phyloP scores from a whole-genome alignment of 768 basidiomycete species.

The Termitomyces sp. region DNA sequence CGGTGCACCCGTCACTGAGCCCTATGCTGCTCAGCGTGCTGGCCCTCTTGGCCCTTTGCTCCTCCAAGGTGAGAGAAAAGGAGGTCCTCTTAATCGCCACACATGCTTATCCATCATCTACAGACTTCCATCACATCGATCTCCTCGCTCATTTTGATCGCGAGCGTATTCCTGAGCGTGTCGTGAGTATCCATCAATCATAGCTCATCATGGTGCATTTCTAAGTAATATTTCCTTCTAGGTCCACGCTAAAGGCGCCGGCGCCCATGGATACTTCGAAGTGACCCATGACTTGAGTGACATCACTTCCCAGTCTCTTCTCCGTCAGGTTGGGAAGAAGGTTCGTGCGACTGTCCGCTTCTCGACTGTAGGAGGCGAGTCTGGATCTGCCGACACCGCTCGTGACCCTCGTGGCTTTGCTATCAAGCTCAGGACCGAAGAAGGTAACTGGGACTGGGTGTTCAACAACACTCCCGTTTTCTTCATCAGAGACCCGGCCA shows the following conservation, averaged over 20 bases:
- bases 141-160: slow-evolving; percentile 89
- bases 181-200: slow-evolving; percentile 42
- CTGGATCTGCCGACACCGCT: slow-evolving; percentile 86
- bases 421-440: slow-evolving; percentile 80
- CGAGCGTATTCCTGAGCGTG: slow-evolving; percentile 95
- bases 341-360: slow-evolving; percentile 79
- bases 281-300: slow-evolving; percentile 84
- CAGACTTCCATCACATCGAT: slow-evolving; percentile 88
- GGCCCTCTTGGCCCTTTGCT: slow-evolving; percentile 79
- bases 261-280: slow-evolving; percentile 92
- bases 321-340: slow-evolving; percentile 63
- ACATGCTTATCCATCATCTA: not conserved
- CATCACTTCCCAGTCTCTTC: slow-evolving; percentile 65
- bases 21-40: slow-evolving; percentile 75
- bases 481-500: slow-evolving; percentile 82
- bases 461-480: slow-evolving; percentile 92
- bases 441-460: slow-evolving; percentile 92
- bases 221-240: slow-evolving; percentile 24
- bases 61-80: slow-evolving; percentile 60
- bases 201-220: slow-evolving; percentile 18
- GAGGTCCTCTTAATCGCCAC: not conserved
- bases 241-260: slow-evolving; percentile 91
- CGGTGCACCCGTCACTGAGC: slow-evolving; percentile 71
- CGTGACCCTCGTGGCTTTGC: slow-evolving; percentile 95
- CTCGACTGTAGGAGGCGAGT: slow-evolving; percentile 90